Conservation (phyloP, 2,329 filamentous ascomycete species). For the Colletotrichum gloeosporioides region DNA sequence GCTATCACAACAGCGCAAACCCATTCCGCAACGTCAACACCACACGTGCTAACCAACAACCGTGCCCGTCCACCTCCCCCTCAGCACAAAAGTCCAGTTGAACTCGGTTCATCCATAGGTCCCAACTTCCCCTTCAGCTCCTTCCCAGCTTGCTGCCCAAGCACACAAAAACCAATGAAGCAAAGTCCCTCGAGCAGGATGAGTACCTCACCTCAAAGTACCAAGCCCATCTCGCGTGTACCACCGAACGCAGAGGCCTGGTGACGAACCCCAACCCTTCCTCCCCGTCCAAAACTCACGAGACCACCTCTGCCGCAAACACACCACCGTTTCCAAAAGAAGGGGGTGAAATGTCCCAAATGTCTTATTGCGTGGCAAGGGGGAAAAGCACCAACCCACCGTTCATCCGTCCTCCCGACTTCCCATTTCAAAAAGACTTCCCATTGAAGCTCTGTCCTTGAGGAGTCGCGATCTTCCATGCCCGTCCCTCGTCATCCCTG, state of each 20-base stretch:
- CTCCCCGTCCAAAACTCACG: not conserved
- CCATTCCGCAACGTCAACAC: not conserved
- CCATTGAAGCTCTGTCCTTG: not conserved
- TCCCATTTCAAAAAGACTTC: not conserved
- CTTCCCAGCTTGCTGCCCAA: not conserved
- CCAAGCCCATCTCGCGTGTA: not conserved
- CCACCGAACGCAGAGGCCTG: not conserved
- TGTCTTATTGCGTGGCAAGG: not conserved
- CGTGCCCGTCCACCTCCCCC: not conserved
- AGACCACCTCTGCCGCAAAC: not conserved
- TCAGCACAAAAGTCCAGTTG: not conserved
- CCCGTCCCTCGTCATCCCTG: not conserved
- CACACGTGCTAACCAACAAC: not conserved
- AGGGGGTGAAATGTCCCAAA: not conserved
- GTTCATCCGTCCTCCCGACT: not conserved
- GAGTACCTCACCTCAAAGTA: not conserved
- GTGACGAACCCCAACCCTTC: not conserved
- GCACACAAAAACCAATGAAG: not conserved
- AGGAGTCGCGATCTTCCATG: not conserved
- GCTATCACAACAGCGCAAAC: not conserved
- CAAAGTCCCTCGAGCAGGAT: not conserved
- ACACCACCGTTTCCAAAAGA: not conserved
- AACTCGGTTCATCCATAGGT: not conserved
- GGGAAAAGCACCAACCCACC: not conserved
- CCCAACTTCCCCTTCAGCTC: not conserved